Base-by-base conservation (phyloP, 805 yeast genomes). In the Sporopachydermia lactativora region DNA sequence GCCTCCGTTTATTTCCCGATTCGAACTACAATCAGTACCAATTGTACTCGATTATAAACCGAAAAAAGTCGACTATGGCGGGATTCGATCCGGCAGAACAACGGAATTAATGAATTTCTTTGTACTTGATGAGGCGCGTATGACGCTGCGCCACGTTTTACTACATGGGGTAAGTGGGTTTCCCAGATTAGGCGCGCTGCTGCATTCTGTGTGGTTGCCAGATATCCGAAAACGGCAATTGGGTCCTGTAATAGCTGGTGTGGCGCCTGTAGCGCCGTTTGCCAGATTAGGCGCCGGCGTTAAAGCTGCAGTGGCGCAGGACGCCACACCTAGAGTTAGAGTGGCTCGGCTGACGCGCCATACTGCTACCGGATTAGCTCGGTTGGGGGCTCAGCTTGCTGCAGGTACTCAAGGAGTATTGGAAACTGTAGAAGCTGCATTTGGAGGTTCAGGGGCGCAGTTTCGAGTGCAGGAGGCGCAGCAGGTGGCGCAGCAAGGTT, bases 1-100 rank as follows among this genome's bases (percentile, higher is more conserved):
- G 8, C 18, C 38, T 3, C 42, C 52, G 8, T 88, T 73, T 51
- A 66, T 86, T 37, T 85, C 82, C 49, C 75, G 75, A 51, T 68
- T 85, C 28, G 71, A 71, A 36, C 44, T 61, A 19, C 41, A 46
- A 3, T 55, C 53, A 4, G 67, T 86, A 3, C 68, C 66, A 38
- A 54, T 92, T 15, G 76, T 76, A 45, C 62, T 92, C 35, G 97
- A 92, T 57, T 92, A 92, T 56, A 86, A 85, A 54, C 97, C 98
- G 0, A 86, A 86, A 54, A 81, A 76, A 48, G 68, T 89, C 18
- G 94, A 89, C 55, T 83, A 81, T 52, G 73, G 76, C 2, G 96
- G 95, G 0, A 68, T 88, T 19, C 66, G 83, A 43, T 80, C 95
- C 0, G 97, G 97, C 0, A 85, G 80, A 45, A 73, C 85, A 0